Evolutionary conservation across 139 green algal species (phyloP), one percentile per base, ranked within the genome.

Genomic region (Asterochloris erici): DNA sequence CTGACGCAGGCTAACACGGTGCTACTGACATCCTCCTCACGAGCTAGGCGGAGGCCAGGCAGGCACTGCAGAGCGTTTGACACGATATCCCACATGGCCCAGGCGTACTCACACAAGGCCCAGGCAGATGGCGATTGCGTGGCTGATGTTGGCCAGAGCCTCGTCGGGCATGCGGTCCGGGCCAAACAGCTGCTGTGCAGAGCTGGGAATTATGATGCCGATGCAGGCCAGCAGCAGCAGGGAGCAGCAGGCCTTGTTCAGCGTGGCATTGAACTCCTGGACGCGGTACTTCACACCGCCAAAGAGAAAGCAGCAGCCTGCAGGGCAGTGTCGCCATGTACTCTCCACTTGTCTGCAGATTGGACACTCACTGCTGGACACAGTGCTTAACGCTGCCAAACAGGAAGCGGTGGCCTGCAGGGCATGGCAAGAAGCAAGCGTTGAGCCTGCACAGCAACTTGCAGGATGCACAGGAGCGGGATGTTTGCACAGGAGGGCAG

Each of bases 231-330:
- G 84, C 82, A 97, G 93, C 38, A 98, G 93, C 81, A 98, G 84
- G 66, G 84, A 92, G 82, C 83, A 91, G 61, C 83, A 91, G 24
- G 91, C 93, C 82, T 92, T 94, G 85, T 94, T 95, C 77, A 88
- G 83, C 21, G 90, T 77, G 10, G 86, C 82, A 83, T 91, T 95
- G 90, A 97, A 98, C 23, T 71, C 85, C 89, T 97, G 95, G 78
- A 88, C 63, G 69, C 92, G 90, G 88, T 92, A 89, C 19, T 84
- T 86, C 10, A 93, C 69, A 26, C 94, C 95, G 11, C 93, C 94
- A 75, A 94, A 91, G 23, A 98, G 80, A 84, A 97, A 98, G 84
- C 92, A 95, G 85, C 88, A 94, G 82, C 93, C 92, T 96, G 91
- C 77, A 82, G 27, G 16, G 38, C 64, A 26, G 17, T 29, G 60